phyloP scores from a whole-genome alignment of 768 basidiomycete genomes.

The Russula lepida region DNA sequence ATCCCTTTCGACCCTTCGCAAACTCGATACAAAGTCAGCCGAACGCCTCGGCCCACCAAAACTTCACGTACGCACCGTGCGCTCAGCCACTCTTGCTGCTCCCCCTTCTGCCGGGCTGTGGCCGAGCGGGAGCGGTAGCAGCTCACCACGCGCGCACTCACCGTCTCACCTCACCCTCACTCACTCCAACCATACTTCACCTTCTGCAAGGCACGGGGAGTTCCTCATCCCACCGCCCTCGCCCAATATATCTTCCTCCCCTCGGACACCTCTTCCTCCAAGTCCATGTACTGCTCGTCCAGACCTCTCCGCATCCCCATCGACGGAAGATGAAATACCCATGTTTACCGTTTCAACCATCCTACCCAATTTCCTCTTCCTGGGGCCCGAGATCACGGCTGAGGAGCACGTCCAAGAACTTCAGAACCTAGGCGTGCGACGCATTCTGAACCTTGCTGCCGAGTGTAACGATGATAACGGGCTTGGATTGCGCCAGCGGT shows the following conservation, averaged over 20 bases:
- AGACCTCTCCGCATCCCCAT: conserved; percentile 49
- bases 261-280: conserved; percentile 38
- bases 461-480: conserved; percentile 87
- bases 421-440: conserved; percentile 64
- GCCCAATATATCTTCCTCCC: conserved; percentile 28
- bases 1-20: conserved; percentile 53
- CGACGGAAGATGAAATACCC: conserved; percentile 52
- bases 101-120: conserved; percentile 32
- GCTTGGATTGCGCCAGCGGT: conserved; percentile 52
- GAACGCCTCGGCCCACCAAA: conserved; percentile 48
- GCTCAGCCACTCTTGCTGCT: conserved; percentile 50
- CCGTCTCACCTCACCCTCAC: conserved; percentile 55
- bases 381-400: conserved; percentile 79
- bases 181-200: conserved; percentile 52
- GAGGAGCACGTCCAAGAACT: conserved; percentile 71
- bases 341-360: conserved; percentile 84
- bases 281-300: conserved; percentile 61
- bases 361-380: conserved; percentile 80
- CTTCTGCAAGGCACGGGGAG: conserved; percentile 44
- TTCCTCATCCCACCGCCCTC: conserved; percentile 27
- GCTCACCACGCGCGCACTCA: conserved; percentile 33
- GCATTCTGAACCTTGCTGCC: conserved; percentile 85
- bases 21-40: conserved; percentile 51
- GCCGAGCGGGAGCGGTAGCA: conserved; percentile 5
- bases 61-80: conserved; percentile 52